These are phyloP conservation scores for Colletotrichum aenigma DNA, from an alignment of 2,329 filamentous ascomycete species.

Conservation along the genomic window DNA sequence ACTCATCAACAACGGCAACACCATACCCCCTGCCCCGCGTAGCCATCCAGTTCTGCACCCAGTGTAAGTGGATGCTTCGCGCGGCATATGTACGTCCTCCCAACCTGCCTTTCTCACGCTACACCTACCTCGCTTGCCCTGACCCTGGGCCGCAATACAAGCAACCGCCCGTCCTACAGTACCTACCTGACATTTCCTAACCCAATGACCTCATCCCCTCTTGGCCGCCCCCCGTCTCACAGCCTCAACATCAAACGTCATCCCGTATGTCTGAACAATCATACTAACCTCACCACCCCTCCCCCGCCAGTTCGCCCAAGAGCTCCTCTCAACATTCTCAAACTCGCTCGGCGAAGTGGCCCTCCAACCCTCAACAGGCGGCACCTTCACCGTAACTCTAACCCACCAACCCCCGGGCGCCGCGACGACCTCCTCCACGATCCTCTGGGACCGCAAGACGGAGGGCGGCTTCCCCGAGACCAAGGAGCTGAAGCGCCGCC, in stretches of 20 bases:
- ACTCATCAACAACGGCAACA: neutral
- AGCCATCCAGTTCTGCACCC: constrained; percentile 90
- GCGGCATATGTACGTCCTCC: constrained; percentile 76
- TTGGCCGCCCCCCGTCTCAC: neutral
- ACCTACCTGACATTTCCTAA: neutral
- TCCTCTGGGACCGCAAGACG: constrained; percentile 86
- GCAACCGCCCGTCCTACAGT: neutral
- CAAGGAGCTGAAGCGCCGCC: constrained; percentile 84
- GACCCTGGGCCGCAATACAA: neutral
- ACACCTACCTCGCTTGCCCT: neutral
- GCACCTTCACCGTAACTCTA: constrained; percentile 79
- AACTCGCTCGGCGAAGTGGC: constrained; percentile 85
- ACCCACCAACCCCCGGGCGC: constrained; percentile 27
- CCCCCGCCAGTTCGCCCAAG: constrained; percentile 78
- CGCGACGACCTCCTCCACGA: constrained; percentile 45
- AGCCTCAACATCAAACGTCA: neutral
- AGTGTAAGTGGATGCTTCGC: constrained; percentile 90
- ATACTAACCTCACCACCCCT: neutral
- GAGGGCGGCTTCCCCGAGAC: constrained; percentile 94
- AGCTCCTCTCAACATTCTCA: constrained; percentile 91
- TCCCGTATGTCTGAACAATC: neutral
- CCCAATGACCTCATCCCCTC: constrained; percentile 4
- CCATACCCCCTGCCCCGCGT: constrained; percentile 67
- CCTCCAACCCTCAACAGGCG: constrained; percentile 83
- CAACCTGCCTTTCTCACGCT: neutral